These are phyloP conservation scores for Colletotrichum tamarilloi DNA, from an alignment of 2,329 filamentous ascomycete genomes.

Conservation along the genomic window DNA sequence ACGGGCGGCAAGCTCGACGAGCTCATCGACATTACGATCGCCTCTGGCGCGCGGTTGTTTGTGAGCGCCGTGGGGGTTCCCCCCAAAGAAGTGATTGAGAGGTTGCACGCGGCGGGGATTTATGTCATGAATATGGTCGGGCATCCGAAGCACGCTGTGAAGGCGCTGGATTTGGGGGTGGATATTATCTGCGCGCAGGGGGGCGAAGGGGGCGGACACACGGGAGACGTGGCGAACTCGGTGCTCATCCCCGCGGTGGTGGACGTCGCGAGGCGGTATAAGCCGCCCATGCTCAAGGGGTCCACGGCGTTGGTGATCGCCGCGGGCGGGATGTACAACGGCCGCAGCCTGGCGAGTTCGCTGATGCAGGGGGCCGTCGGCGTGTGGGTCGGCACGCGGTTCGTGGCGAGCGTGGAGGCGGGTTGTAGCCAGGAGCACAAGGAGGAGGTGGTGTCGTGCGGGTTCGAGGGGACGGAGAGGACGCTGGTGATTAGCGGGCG, in stretches of 20 bases:
- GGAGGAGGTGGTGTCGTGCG: conserved; percentile 81
- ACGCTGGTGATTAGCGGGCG: conserved; percentile 87
- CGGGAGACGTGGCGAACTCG: conserved; percentile 86
- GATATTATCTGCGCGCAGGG: conserved; percentile 95
- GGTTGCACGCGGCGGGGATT: conserved; percentile 82
- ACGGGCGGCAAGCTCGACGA: conserved; percentile 89
- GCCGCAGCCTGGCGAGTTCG: conserved; percentile 80
- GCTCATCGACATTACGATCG: conserved; percentile 86
- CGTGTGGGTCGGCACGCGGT: conserved; percentile 95
- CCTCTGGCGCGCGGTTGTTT: conserved; percentile 85
- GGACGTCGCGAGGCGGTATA: conserved; percentile 81
- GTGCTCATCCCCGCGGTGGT: conserved; percentile 89
- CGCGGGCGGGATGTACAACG: conserved; percentile 88
- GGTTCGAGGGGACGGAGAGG: conserved; percentile 81
- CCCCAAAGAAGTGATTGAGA: conserved; percentile 76
- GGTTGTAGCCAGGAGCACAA: conserved; percentile 87
- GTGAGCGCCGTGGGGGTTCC: conserved; percentile 91
- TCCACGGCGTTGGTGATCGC: conserved; percentile 83
- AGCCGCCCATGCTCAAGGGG: conserved; percentile 75
- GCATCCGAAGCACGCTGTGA: conserved; percentile 88
- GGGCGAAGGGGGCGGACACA: conserved; percentile 93
- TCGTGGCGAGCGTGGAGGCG: conserved; percentile 86
- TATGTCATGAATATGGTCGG: conserved; percentile 98
- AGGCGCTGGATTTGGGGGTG: conserved; percentile 86
- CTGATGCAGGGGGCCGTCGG: conserved; percentile 90